Percentiles rank a stretch among this genome's conserved stretches.
phyloP scores from a whole-genome alignment of 176 grass and related monocot species.

The Oryza meyeriana region DNA sequence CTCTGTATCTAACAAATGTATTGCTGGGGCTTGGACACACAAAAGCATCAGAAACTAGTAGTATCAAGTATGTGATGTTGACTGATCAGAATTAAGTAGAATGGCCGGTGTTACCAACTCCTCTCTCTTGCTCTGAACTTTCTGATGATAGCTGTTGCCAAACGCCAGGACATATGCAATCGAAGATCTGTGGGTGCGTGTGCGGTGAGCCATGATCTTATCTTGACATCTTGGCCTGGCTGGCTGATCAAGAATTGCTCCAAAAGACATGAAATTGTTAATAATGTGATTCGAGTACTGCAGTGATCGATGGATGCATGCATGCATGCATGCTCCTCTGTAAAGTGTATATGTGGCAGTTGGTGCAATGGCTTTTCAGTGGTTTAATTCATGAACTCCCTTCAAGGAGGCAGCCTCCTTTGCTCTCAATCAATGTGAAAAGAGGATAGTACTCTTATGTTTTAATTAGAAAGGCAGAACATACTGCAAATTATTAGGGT shows the following conservation, averaged over 20 bases:
- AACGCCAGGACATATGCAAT: conserved; percentile 10
- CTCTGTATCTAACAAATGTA: background rate
- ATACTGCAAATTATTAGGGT: background rate
- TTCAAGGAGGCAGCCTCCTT: background rate
- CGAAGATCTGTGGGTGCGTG: background rate
- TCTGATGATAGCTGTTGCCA: conserved; percentile 15
- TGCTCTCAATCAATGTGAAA: background rate
- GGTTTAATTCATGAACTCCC: background rate
- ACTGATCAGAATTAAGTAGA: conserved; percentile 20
- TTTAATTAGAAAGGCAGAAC: background rate
- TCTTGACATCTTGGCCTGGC: background rate
- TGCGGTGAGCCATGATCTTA: background rate
- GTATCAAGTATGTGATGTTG: background rate
- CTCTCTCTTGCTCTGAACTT: background rate
- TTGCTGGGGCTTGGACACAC: conserved; percentile 5
- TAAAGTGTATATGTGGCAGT: background rate
- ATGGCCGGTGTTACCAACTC: background rate
- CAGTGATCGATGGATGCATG: background rate
- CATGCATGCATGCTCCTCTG: background rate
- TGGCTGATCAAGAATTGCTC: conserved; percentile 3
- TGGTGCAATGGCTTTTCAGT: conserved; percentile 18
- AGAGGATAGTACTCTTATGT: background rate
- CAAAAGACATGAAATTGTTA: background rate
- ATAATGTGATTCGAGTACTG: conserved; percentile 1
- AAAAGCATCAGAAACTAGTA: background rate